A percentile compares a stretch with the other conserved stretches of the same genome.
Evolutionary conservation across 495 filamentous ascomycete species (phyloP).

Genomic region (Podospora australis): DNA sequence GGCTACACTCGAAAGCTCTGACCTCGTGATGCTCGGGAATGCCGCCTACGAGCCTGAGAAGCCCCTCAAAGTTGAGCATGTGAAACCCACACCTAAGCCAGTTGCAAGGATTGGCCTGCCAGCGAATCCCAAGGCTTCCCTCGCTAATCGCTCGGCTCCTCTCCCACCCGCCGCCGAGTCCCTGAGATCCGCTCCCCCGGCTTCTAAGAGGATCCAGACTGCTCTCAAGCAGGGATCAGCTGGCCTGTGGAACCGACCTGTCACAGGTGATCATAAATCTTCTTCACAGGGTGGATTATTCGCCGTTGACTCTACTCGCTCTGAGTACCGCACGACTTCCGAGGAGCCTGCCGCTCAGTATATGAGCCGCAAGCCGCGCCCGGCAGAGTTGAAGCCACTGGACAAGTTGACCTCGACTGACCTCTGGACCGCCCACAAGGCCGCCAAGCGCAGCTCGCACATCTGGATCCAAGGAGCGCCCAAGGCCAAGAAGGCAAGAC

Average conservation of each 20-base stretch:
- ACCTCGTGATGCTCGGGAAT: conserved; percentile 21
- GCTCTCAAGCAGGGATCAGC: conserved; percentile 5
- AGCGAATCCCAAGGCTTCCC: conserved; percentile 9
- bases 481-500: background rate
- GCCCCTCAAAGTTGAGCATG: background rate
- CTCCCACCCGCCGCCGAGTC: background rate
- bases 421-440: conserved; percentile 25
- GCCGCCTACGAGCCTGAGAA: background rate
- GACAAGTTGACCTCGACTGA: conserved; percentile 22
- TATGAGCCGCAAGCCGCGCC: conserved; percentile 22
- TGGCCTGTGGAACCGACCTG: conserved; percentile 20
- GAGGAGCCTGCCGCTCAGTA: conserved; percentile 30
- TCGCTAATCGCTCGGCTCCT: background rate
- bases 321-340: conserved; percentile 27
- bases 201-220: conserved; percentile 15
- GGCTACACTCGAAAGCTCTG: conserved; percentile 21
- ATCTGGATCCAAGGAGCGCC: conserved; percentile 26
- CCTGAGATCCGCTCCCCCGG: background rate
- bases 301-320: conserved; percentile 12
- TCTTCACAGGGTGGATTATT: conserved; percentile 20
- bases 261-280: conserved; percentile 1
- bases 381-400: conserved; percentile 21
- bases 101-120: conserved; percentile 11
- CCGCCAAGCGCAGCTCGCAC: conserved; percentile 7
- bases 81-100: conserved; percentile 12